Evolutionary conservation across 306 rosid species (phyloP), one percentile per base, ranked within the genome.

Genomic region (Cyamopsis tetragonoloba): DNA sequence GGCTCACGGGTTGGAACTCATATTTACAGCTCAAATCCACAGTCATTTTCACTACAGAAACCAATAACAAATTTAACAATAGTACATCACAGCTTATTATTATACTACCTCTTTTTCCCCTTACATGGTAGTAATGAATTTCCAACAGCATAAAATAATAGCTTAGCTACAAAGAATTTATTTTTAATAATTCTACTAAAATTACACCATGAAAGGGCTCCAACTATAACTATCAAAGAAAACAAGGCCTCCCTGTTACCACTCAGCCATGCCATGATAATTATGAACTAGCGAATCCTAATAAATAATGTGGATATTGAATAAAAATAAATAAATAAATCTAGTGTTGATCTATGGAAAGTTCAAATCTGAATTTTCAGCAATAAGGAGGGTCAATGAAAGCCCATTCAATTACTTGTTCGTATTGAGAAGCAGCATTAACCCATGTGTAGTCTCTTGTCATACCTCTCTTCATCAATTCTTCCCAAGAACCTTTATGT

Each of bases 391-490:
- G 89, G 51, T 88, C 91, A 0, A 66, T 47, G 53, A 80, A 83
- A 1, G 84, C 85, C 97, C 97, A 91, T 35, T 88, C 77, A 9
- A 91, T 70, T 58, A 88, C 69, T 75, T 88, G 88, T 75, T 91
- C 96, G 19, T 91, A 91, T 67, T 83, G 87, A 27, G 41, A 38
- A 8, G 97, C 97, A 23, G 97, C 86, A 47, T 80, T 86, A 39
- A 55, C 89, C 97, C 96, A 91, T 4, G 96, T 79, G 82, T 60
- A 86, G 75, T 86, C 86, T 71, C 60, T 88, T 15, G 63, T 55
- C 96, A 91, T 91, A 0, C 93, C 88, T 66, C 97, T 86, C 57
- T 46, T 77, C 85, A 88, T 72, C 80, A 91, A 59, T 76, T 84
- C 96, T 71, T 81, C 76, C 97, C 97, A 91, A 30, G 96, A 86